These are phyloP conservation scores for Heritiera littoralis DNA, from an alignment of 345 rosid genomes.

Conservation along the genomic window DNA sequence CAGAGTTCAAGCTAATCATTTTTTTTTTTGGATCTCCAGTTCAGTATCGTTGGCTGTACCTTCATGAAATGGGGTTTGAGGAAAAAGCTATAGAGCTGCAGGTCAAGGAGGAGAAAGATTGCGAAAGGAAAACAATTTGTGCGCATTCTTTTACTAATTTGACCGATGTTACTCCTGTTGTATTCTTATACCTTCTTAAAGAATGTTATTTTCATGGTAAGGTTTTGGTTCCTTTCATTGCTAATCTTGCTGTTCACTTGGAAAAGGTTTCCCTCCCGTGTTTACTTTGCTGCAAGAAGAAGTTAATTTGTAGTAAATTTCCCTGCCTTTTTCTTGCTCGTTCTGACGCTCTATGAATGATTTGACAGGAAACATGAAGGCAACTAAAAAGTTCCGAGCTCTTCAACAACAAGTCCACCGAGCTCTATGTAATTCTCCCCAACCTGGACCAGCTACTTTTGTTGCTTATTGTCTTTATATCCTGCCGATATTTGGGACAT, in stretches of 20 bases:
- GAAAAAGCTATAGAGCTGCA: not conserved
- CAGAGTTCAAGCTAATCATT: not conserved
- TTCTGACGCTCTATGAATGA: not conserved
- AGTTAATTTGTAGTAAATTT: not conserved
- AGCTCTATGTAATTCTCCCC: constrained; percentile 60
- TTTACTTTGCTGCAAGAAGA: not conserved
- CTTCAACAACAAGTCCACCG: constrained; percentile 74
- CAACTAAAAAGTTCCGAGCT: constrained; percentile 67
- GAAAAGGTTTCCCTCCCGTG: not conserved
- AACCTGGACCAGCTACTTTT: constrained; percentile 75
- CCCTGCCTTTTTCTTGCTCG: not conserved
- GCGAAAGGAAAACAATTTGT: not conserved
- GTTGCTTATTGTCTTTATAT: constrained; percentile 58
- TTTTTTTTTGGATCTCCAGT: not conserved
- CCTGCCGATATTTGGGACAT: constrained; percentile 69
- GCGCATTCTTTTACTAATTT: constrained; percentile 13
- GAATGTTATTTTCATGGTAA: constrained; percentile 25
- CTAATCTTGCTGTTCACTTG: not conserved
- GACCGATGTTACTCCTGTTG: constrained; percentile 7
- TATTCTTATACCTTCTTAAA: constrained; percentile 23
- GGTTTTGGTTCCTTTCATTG: not conserved
- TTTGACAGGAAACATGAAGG: constrained; percentile 65
- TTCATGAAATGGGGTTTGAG: constrained; percentile 13
- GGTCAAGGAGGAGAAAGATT: constrained; percentile 5
- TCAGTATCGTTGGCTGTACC: not conserved